Conservation (phyloP, 2,329 filamentous ascomycete species). For the Xylariales sp. region DNA sequence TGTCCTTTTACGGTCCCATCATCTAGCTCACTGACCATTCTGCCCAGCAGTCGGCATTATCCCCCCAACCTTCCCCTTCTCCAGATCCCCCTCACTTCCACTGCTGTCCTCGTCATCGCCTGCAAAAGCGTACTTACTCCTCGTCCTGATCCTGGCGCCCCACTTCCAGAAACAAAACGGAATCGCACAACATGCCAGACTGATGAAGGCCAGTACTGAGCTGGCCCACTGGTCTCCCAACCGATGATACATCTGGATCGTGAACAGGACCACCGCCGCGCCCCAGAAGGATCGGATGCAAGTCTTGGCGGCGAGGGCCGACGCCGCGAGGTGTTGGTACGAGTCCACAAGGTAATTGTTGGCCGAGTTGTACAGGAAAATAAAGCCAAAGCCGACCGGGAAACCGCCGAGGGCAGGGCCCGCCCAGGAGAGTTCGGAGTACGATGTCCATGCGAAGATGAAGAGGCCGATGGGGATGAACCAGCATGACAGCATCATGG, state of each 20-base stretch:
- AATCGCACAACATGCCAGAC: conserved; percentile 73
- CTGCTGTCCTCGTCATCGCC: conserved; percentile 49
- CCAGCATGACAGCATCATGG: conserved; percentile 78
- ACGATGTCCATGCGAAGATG: conserved; percentile 61
- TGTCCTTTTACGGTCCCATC: no score
- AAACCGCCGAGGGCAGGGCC: conserved; percentile 69
- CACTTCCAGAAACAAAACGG: conserved; percentile 79
- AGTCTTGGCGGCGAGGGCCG: conserved; percentile 76
- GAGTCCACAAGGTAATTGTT: conserved; percentile 68
- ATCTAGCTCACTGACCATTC: no score
- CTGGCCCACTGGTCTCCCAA: conserved; percentile 75
- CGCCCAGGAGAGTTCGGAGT: conserved; percentile 60
- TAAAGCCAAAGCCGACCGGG: conserved; percentile 74
- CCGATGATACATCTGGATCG: conserved; percentile 71
- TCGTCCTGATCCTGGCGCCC: conserved; percentile 64
- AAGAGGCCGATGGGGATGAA: conserved; percentile 58
- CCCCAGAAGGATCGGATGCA: conserved; percentile 78
- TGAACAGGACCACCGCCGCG: conserved; percentile 72
- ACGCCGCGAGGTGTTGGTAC: conserved; percentile 70
- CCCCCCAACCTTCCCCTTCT: conserved; percentile 7
- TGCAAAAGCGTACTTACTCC: conserved; percentile 70
- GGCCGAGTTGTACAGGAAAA: conserved; percentile 76
- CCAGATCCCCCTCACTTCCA: conserved; percentile 1
- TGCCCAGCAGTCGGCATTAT: no score
- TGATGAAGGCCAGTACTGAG: conserved; percentile 67